phyloP scores from a whole-genome alignment of 2,329 filamentous ascomycete genomes.

The Blastomyces silverae region DNA sequence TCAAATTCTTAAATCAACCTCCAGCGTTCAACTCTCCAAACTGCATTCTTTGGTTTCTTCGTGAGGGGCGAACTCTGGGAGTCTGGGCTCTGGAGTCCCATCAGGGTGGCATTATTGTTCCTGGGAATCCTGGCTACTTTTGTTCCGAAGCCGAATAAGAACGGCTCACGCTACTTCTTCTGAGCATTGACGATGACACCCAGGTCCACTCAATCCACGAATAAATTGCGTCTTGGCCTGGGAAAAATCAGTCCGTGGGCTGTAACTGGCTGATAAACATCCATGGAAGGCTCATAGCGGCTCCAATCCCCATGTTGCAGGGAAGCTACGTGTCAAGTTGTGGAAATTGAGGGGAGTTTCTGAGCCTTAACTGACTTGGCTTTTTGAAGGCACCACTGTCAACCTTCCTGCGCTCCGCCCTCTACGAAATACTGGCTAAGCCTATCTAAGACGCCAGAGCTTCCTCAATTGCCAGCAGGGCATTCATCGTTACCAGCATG shows the following conservation, averaged over 20 bases:
- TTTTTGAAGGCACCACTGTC: background rate
- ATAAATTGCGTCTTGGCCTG: background rate
- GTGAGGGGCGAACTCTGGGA: background rate
- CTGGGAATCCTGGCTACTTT: too few species aligned
- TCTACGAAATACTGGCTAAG: too few species aligned
- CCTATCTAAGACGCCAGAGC: background rate
- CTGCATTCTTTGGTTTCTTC: background rate
- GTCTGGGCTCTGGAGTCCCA: background rate
- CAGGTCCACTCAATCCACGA: background rate
- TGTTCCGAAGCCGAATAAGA: background rate
- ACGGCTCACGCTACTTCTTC: background rate
- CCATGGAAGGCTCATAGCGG: background rate
- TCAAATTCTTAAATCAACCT: conserved; percentile 10
- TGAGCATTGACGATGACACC: background rate
- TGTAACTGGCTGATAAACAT: background rate
- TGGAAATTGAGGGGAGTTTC: background rate
- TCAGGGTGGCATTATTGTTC: background rate
- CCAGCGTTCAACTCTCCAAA: background rate
- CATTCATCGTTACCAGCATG: background rate
- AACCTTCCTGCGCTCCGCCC: background rate
- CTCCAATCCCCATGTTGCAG: background rate
- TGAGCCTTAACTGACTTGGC: background rate
- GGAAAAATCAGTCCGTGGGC: background rate
- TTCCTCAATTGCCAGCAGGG: background rate
- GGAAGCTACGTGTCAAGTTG: background rate